Base-by-base conservation (phyloP, 2,329 filamentous ascomycete species). In the Penicillium verrucosum region DNA sequence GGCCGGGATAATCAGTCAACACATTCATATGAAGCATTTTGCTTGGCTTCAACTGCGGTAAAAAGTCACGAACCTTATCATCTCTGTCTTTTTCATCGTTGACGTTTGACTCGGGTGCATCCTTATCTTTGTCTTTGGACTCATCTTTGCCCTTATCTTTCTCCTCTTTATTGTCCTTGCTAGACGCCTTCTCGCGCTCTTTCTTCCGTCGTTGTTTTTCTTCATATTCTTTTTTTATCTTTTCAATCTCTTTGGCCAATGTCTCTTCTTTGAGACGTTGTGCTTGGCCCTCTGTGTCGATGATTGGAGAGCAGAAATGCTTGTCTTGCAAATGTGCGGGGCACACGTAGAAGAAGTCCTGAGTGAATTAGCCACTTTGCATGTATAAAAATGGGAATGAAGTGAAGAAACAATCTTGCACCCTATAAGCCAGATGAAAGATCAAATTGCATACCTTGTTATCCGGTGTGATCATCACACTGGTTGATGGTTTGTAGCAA, bases 301-400 rank as follows among this genome's bases (percentile, higher is more conserved):
- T 63, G 38, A 81, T 71, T 4, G 85, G 80, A 25, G 81, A 81
- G 69, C 89, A 93, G 73, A 97, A 97, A 40, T 88, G 85, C 32
- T 80, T 81, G 69, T 97, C 94, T 68, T 89, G 90, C 9, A 97
- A 78, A 74, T 99, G 94, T 32, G 82, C 80, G 6, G 86, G 81
- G 67, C 94, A 99, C 43, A 95, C 84, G 71, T 95, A 97, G 78
- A 99, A 97, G 76, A 92, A 95, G 71, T 96, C 92, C 85, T 87
- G 46, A 16, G 21, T 41, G 11, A 21, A 25, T 62, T 18, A 65
- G 56, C 30, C 10, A 32, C 14, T 36, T 27, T 1, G 16, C 5
- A 27, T 36, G 7, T 3, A 53, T 29, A 36, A 18, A 37, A 16
- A 42, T 36, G 3, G 11, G 12, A 30, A 21, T 7, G 0, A 9